Evolutionary conservation across 1,284 basidiomycete species (phyloP).

Genomic region (Rhodotorula sp.): DNA sequence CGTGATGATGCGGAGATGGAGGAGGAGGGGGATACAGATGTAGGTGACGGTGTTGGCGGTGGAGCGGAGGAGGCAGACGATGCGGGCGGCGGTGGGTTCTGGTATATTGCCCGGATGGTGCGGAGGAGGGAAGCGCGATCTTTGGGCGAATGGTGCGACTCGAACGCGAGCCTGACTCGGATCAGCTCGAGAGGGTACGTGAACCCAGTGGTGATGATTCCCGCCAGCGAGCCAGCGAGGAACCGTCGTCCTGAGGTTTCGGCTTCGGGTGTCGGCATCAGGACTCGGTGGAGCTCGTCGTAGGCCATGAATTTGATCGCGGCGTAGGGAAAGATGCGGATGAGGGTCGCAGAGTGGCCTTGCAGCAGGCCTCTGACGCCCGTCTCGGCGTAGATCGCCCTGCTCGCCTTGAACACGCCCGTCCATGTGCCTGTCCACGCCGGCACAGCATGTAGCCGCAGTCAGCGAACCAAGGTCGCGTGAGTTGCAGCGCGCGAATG

Average conservation of each 20-base stretch:
- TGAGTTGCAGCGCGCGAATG: background rate
- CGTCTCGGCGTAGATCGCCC: conserved; percentile 67
- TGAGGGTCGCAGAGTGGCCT: conserved; percentile 85
- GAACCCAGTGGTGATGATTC: conserved; percentile 80
- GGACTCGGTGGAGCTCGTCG: conserved; percentile 70
- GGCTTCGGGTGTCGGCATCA: conserved; percentile 78
- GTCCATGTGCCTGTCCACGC: conserved; percentile 66
- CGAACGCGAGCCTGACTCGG: conserved; percentile 88
- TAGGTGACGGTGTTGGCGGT: conserved; percentile 21
- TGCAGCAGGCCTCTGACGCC: conserved; percentile 84
- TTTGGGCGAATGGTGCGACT: conserved; percentile 36
- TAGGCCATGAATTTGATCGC: conserved; percentile 98
- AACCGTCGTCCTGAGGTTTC: conserved; percentile 85
- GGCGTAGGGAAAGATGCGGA: conserved; percentile 84
- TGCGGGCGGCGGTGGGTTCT: conserved; percentile 56
- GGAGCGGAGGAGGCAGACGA: conserved; percentile 41
- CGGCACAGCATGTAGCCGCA: background rate
- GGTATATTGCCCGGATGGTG: conserved; percentile 66
- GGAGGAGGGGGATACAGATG: conserved; percentile 26
- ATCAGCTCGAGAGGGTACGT: conserved; percentile 96
- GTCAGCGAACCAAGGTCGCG: too few species aligned
- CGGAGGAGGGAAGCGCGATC: conserved; percentile 62
- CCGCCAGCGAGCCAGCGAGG: conserved; percentile 80
- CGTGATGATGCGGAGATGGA: conserved; percentile 43
- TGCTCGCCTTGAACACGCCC: conserved; percentile 73